A percentile compares a stretch with the other conserved stretches of the same genome.
phyloP scores from a whole-genome alignment of 1,139 yeast species.

The Kodamaea arcana region DNA sequence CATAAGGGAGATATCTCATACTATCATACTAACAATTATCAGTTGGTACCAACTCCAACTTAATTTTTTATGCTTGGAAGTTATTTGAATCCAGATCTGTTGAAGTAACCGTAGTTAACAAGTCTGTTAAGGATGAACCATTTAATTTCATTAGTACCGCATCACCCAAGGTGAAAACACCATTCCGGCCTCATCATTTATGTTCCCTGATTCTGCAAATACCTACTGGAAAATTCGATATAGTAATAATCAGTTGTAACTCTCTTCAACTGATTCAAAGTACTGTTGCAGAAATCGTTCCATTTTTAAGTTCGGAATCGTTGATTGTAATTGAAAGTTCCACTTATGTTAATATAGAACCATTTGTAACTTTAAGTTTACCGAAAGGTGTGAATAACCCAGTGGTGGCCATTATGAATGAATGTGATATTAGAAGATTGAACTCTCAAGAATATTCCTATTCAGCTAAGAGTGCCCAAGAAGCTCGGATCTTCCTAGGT shows the following conservation, averaged over 20 bases:
- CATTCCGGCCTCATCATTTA: slow-evolving; percentile 22
- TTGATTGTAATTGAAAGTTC: slow-evolving; percentile 62
- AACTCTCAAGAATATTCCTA: slow-evolving; percentile 13
- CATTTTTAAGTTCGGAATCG: slow-evolving; percentile 33
- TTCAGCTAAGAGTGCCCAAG: slow-evolving; percentile 29
- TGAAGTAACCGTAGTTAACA: slow-evolving; percentile 32
- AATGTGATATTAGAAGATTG: slow-evolving; percentile 52
- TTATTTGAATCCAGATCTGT: slow-evolving; percentile 35
- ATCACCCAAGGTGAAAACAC: slow-evolving; percentile 6
- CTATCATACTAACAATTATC: slow-evolving; percentile 3
- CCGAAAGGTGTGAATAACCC: slow-evolving; percentile 29
- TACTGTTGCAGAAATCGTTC: slow-evolving; percentile 23
- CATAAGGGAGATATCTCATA: background rate
- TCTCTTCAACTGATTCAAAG: slow-evolving; percentile 44
- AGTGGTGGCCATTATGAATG: slow-evolving; percentile 60
- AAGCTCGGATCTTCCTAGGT: slow-evolving; percentile 41
- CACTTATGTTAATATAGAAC: slow-evolving; percentile 68
- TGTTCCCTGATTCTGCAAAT: slow-evolving; percentile 17
- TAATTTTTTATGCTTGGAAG: slow-evolving; percentile 50
- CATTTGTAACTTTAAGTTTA: slow-evolving; percentile 47
- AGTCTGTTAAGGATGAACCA: slow-evolving; percentile 4
- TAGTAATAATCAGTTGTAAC: slow-evolving; percentile 32
- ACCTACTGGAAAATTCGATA: slow-evolving; percentile 25
- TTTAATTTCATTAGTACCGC: slow-evolving; percentile 3
- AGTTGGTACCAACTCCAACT: slow-evolving; percentile 47